phyloP scores from a whole-genome alignment of 2,329 filamentous ascomycete genomes.

The Phyllosticta citrichinensis region DNA sequence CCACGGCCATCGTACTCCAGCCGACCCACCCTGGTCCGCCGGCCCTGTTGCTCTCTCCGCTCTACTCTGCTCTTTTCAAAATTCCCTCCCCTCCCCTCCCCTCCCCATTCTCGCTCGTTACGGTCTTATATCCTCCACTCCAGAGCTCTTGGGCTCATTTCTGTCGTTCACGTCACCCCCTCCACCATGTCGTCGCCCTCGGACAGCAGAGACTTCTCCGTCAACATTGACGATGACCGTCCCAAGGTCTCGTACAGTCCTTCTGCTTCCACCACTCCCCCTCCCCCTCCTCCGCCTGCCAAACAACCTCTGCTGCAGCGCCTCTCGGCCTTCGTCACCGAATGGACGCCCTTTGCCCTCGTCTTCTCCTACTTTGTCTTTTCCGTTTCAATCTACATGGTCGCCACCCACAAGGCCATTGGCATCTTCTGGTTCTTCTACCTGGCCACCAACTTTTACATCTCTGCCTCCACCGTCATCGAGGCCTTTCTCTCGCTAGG shows the following conservation, averaged over 20 bases:
- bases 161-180: slow-evolving; percentile 8
- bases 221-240: slow-evolving; percentile 19
- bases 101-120: slow-evolving; percentile 10
- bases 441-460: slow-evolving; percentile 35
- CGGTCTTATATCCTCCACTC: not conserved
- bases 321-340: slow-evolving; percentile 23
- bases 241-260: slow-evolving; percentile 9
- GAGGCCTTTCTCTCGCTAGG: slow-evolving; percentile 33
- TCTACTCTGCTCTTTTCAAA: not conserved
- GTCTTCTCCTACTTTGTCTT: slow-evolving; percentile 34
- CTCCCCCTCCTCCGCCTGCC: slow-evolving; percentile 8
- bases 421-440: slow-evolving; percentile 37
- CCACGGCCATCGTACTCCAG: not conserved
- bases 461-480: slow-evolving; percentile 32
- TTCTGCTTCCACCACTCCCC: not conserved
- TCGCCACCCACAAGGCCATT: slow-evolving; percentile 26
- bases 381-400: slow-evolving; percentile 33
- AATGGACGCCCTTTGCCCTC: slow-evolving; percentile 34
- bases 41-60: slow-evolving; percentile 2
- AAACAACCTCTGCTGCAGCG: slow-evolving; percentile 4
- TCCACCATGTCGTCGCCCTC: slow-evolving; percentile 15
- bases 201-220: slow-evolving; percentile 18
- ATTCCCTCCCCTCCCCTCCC: no score
- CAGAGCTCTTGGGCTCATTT: not conserved
- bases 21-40: not conserved